Conservation (phyloP, 202 grass and related monocot species). For the Carex sylvatica region DNA sequence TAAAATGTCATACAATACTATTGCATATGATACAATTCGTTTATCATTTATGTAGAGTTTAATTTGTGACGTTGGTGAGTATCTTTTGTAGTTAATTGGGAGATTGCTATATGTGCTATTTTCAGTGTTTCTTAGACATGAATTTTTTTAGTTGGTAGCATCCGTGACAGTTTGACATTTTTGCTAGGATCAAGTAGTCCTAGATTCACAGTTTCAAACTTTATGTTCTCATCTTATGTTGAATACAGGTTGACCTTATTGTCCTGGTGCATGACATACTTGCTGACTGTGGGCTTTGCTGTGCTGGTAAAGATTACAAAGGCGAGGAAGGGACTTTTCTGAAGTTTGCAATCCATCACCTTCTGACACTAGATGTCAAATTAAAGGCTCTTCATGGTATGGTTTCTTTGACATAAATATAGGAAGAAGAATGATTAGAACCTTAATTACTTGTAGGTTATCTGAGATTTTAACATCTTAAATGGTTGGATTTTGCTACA, state of each 20-base stretch:
- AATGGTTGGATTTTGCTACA: slow-evolving; percentile 48
- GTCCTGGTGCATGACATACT: slow-evolving; percentile 82
- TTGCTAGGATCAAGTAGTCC: neutral
- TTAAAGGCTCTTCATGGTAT: slow-evolving; percentile 74
- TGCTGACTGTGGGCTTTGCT: slow-evolving; percentile 90
- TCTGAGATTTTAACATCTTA: neutral
- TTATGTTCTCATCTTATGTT: neutral
- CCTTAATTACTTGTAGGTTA: neutral
- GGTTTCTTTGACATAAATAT: neutral
- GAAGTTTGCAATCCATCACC: slow-evolving; percentile 86
- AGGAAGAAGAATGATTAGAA: neutral
- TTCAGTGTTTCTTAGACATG: neutral
- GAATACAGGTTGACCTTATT: slow-evolving; percentile 75
- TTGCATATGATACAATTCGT: too few relatives aligned
- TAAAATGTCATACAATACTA: neutral
- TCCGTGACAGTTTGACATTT: neutral
- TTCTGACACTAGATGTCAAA: slow-evolving; percentile 39
- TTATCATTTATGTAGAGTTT: neutral
- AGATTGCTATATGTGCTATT: neutral
- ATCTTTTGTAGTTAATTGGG: neutral
- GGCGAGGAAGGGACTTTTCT: slow-evolving; percentile 87
- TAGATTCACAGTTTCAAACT: neutral
- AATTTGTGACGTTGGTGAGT: neutral
- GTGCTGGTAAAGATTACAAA: slow-evolving; percentile 57
- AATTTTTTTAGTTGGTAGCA: neutral